Evolutionary conservation across 495 filamentous ascomycete species (phyloP).

Genomic region (Penicillium goetzii): DNA sequence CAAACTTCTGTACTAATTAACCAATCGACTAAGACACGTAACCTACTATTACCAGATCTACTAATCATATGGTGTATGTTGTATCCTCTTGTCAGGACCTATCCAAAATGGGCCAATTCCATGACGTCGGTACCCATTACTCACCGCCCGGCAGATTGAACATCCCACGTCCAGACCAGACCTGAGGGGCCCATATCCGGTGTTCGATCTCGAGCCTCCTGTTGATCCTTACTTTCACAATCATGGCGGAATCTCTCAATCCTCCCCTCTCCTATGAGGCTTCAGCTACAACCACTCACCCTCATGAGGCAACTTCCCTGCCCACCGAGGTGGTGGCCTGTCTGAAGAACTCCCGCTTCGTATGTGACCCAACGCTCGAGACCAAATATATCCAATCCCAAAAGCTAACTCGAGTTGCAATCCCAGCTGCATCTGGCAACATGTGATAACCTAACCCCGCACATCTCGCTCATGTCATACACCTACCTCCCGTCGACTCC

Average conservation of each 20-base stretch:
- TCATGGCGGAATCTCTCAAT: slow-evolving; percentile 52
- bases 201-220: slow-evolving; percentile 3
- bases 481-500: slow-evolving; percentile 90
- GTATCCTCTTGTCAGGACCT: background rate
- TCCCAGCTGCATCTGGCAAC: slow-evolving; percentile 91
- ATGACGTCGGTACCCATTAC: slow-evolving; percentile 22
- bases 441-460: slow-evolving; percentile 77
- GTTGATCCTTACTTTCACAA: slow-evolving; percentile 12
- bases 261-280: slow-evolving; percentile 74
- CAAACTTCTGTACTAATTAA: background rate
- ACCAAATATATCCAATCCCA: background rate
- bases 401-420: slow-evolving; percentile 12
- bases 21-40: background rate
- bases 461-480: slow-evolving; percentile 98
- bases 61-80: background rate
- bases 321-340: slow-evolving; percentile 86
- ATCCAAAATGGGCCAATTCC: background rate
- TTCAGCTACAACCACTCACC: slow-evolving; percentile 71
- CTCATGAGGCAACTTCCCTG: slow-evolving; percentile 66
- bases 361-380: slow-evolving; percentile 45
- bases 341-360: slow-evolving; percentile 93
- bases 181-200: background rate
- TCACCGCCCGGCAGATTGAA: slow-evolving; percentile 25
- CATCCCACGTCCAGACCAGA: slow-evolving; percentile 21
- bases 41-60: background rate